Evolutionary conservation across 495 filamentous ascomycete genomes (phyloP), one percentile per base, ranked within the genome.

Genomic region (Talaromyces trachyspermus): DNA sequence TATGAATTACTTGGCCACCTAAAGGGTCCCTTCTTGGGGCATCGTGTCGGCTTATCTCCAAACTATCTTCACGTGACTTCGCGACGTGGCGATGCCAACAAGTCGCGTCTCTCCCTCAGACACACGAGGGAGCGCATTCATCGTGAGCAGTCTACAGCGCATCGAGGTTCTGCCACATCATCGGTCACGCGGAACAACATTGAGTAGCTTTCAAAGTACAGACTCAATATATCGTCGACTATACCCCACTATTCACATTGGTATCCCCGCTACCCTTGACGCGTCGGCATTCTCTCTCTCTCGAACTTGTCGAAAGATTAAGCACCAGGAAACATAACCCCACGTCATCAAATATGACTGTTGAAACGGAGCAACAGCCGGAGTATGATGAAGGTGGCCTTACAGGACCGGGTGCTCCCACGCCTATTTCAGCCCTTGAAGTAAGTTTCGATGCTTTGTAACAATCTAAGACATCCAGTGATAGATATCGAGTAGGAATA

Each of bases 341-440:
- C n/a, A n/a, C n/a, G n/a, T n/a, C n/a, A n/a, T n/a, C n/a, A n/a
- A n/a, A n/a, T 15, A 85, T 85, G 79, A 75, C 74, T 37, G 61
- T 69, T 18, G 80, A 78, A 49, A 77, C 75, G 55, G 75, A 68
- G n/a, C 64, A 74, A 23, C 79, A 84, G 53, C 70, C 66, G 22
- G 76, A 83, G 36, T 66, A 68, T 46, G 84, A 84, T 41, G 84
- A 87, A 52, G 75, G 67, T 54, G 70, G 71, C 18, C 66, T 77
- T 46, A 81, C 83, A 33, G 89, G 88, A 22, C 92, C 94, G 50
- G 92, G 92, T 54, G 92, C 94, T 15, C 92, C 92, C 10, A 97
- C 89, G 39, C 92, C 92, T n/a, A 77, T 98, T 25, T 66, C 71
- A 35, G 82, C 84, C 14, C 71, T 98, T n/a, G 92, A 97, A 76